Conservation (phyloP, 257 asterid genomes). For the Solanum peruvianum region DNA sequence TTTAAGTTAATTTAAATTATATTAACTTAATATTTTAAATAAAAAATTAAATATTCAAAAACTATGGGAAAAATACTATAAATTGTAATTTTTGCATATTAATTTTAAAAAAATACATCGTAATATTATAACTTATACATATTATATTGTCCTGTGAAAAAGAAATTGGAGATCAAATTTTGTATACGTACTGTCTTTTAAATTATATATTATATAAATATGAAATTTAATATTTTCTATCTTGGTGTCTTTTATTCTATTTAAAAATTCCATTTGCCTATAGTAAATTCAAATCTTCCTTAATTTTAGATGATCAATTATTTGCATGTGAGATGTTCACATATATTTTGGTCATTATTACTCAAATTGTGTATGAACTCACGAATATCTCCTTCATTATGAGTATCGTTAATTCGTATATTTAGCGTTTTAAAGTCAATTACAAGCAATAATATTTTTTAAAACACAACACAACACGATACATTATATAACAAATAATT, state of each 20-base stretch:
- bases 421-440: background rate
- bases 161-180: too few species aligned
- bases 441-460: background rate
- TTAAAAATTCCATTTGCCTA: background rate
- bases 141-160: background rate
- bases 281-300: background rate
- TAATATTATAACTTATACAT: background rate
- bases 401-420: background rate
- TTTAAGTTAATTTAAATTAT: too few species aligned
- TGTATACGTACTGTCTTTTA: too few species aligned
- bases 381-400: background rate
- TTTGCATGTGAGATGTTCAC: background rate
- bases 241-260: background rate
- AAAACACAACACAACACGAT: background rate
- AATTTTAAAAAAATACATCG: too few species aligned
- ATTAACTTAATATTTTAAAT: too few species aligned
- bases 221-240: background rate
- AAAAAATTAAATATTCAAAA: too few species aligned
- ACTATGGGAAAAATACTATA: too few species aligned
- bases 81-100: too few species aligned
- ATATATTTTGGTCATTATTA: background rate
- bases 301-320: background rate
- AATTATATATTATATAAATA: background rate
- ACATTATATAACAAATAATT: background rate
- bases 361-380: background rate